Percentiles rank a stretch among this genome's conserved stretches.
These are phyloP conservation scores for Nepenthes alata DNA, from an alignment of 179 eudicot species.

Conservation along the genomic window DNA sequence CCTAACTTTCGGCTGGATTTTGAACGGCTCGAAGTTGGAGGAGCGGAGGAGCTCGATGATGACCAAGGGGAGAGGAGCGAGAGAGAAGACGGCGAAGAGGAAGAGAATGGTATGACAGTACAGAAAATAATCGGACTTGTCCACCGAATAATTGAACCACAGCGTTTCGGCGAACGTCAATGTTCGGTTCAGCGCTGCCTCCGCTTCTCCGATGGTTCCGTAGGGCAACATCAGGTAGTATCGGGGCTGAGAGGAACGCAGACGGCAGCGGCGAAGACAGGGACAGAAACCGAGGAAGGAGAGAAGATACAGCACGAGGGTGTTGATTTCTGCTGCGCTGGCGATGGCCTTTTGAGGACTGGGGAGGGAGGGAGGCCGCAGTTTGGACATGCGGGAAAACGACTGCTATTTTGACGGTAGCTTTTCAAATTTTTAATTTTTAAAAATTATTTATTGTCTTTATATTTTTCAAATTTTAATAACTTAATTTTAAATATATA, in stretches of 20 bases:
- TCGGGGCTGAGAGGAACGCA: constrained; percentile 5
- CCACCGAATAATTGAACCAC: constrained; percentile 74
- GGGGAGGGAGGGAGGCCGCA: too few species aligned
- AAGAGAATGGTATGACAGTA: constrained; percentile 77
- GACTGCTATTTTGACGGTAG: too few species aligned
- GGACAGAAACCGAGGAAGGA: too few species aligned
- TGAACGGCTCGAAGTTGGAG: constrained; percentile 27
- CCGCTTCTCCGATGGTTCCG: constrained; percentile 43
- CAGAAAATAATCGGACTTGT: constrained; percentile 67
- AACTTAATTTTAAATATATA: too few species aligned
- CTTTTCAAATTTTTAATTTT: too few species aligned
- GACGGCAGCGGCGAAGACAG: constrained; percentile 3
- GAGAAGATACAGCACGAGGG: too few species aligned
- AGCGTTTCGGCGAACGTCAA: constrained; percentile 47
- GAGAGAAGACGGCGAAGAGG: constrained; percentile 56
- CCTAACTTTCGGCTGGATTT: constrained; percentile 72
- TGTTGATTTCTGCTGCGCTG: too few species aligned
- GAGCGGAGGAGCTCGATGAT: constrained; percentile 27
- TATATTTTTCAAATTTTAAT: too few species aligned
- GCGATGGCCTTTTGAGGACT: too few species aligned
- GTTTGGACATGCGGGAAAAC: too few species aligned
- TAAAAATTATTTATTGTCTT: too few species aligned
- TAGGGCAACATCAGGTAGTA: constrained; percentile 48
- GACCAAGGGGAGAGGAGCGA: constrained; percentile 41
- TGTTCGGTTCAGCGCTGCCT: constrained; percentile 42